phyloP scores from a whole-genome alignment of 2,329 filamentous ascomycete species.

The Rhexocercosporidium sp. region DNA sequence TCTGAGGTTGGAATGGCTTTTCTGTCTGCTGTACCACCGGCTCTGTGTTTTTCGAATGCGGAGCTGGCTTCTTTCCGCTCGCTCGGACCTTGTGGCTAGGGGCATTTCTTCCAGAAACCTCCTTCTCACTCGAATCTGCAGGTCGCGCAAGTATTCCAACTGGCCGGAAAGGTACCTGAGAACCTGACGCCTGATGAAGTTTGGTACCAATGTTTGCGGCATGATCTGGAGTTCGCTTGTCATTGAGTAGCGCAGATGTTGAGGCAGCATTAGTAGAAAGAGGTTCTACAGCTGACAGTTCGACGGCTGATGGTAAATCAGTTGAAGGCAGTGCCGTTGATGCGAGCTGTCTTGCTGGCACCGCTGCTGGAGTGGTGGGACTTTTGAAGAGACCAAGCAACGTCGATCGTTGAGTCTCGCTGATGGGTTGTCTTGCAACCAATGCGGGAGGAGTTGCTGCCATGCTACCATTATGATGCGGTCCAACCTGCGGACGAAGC shows the following conservation, averaged over 20 bases:
- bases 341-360: conserved; percentile 20
- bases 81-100: conserved; percentile 10
- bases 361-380: conserved; percentile 31
- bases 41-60: conserved; percentile 2
- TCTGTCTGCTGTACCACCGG: conserved; percentile 27
- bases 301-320: conserved; percentile 39
- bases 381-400: conserved; percentile 41
- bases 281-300: conserved; percentile 41
- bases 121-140: conserved; percentile 26
- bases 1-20: conserved; percentile 58
- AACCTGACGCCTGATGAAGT: conserved; percentile 35
- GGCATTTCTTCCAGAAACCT: conserved; percentile 13
- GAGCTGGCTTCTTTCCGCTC: conserved; percentile 19
- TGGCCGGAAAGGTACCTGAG: conserved; percentile 38
- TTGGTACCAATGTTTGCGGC: conserved; percentile 24
- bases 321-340: conserved; percentile 35
- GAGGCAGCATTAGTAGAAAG: conserved; percentile 30
- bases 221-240: conserved; percentile 31
- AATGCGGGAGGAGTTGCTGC: conserved; percentile 22
- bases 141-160: conserved; percentile 39
- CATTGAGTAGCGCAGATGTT: conserved; percentile 29
- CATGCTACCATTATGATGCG: conserved; percentile 14
- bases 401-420: conserved; percentile 38
- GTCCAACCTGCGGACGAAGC: conserved; percentile 13
- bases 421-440: conserved; percentile 32